Evolutionary conservation across 2,329 filamentous ascomycete species (phyloP).

Genomic region (Sporothrix pseudoabietina): DNA sequence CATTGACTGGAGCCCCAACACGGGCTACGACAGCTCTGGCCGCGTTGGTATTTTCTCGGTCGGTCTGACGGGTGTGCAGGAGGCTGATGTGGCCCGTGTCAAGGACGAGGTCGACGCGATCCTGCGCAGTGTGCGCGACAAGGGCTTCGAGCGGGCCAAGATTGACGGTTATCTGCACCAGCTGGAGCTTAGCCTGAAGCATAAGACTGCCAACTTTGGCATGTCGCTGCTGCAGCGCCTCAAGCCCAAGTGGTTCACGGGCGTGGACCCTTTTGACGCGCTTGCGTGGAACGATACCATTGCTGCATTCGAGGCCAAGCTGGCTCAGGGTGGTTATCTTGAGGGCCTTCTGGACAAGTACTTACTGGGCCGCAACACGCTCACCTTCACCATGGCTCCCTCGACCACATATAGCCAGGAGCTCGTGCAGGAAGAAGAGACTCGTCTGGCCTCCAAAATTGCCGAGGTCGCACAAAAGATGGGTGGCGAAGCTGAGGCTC

Average conservation of each 20-base stretch:
- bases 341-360: slow-evolving; percentile 88
- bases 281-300: slow-evolving; percentile 91
- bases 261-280: slow-evolving; percentile 86
- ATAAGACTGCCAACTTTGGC: slow-evolving; percentile 95
- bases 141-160: slow-evolving; percentile 85
- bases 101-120: slow-evolving; percentile 74
- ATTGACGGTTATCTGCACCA: slow-evolving; percentile 94
- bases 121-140: slow-evolving; percentile 67
- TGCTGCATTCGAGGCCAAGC: slow-evolving; percentile 74
- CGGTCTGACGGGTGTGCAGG: slow-evolving; percentile 84
- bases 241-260: slow-evolving; percentile 93
- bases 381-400: slow-evolving; percentile 94
- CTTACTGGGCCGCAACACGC: slow-evolving; percentile 78
- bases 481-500: slow-evolving; percentile 65
- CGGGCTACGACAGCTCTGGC: slow-evolving; percentile 81
- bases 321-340: slow-evolving; percentile 76
- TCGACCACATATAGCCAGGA: slow-evolving; percentile 73
- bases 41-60: slow-evolving; percentile 84
- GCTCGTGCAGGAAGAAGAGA: slow-evolving; percentile 73
- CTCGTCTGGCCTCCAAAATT: slow-evolving; percentile 74
- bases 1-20: slow-evolving; percentile 92
- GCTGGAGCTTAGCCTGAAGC: slow-evolving; percentile 86
- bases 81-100: slow-evolving; percentile 75
- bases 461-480: slow-evolving; percentile 67
- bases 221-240: slow-evolving; percentile 87